Base-by-base conservation (phyloP, 1,139 yeast genomes). In the Hanseniaspora sp. region DNA sequence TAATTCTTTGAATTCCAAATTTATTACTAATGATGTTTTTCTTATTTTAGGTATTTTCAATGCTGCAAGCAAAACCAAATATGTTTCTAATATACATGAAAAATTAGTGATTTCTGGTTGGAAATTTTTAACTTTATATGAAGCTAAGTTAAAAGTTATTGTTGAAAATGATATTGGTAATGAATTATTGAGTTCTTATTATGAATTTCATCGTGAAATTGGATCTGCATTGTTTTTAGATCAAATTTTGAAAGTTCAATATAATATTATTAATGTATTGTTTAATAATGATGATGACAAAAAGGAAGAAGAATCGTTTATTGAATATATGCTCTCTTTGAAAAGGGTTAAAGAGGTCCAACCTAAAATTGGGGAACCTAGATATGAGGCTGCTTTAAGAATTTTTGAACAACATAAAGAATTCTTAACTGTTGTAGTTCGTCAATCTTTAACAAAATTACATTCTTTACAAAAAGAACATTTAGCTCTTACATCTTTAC, bases 31-130 rank as follows among this genome's bases (percentile, higher is more conserved):
- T 39, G 62, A 59, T 56, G 61, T 59, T 38, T 64, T 66, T 44
- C 63, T 69, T n/a, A 56, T 66, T 9, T 44, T 64, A 1, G 69
- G 70, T 3, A 60, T 65, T 40, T 54, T 66, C 37, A 61, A 62
- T 47, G 65, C 67, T 0, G 60, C 63, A 43, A 56, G 56, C 15
- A 55, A 57, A 12, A 54, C 61, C 11, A 8, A 18, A 1, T 23
- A 41, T 34, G 37, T 52, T 18, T 44, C 61, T 9, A 57, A 58
- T n/a, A 56, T 64, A 29, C 62, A 59, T 12, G 57, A 60, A 41
- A 52, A 52, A 30, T 58, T 62, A 9, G 61, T n/a, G 46, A 59
- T 5, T 45, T 52, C 23, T 40, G 60, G 51, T 23, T 44, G 29
- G 60, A 62, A 35, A 52, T 60, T 37, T 56, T 39, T 39, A 13